Evolutionary conservation across 768 basidiomycete species (phyloP).

Genomic region (Rhodotorula babjevae): DNA sequence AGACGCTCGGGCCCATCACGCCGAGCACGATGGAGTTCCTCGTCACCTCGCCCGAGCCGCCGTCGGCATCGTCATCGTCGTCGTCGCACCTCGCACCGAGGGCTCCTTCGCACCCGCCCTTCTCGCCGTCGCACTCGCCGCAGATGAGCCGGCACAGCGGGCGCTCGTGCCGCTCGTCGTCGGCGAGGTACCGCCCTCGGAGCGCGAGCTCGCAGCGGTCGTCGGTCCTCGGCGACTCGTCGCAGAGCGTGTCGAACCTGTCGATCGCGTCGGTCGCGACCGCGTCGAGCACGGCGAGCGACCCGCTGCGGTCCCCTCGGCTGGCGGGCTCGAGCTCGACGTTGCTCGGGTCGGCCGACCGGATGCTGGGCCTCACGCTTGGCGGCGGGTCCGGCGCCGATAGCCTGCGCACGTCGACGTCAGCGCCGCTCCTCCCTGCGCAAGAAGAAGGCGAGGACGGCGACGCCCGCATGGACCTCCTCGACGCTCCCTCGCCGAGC

Average conservation of each 20-base stretch:
- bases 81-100: not conserved
- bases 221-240: not conserved
- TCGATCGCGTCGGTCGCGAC: conserved; percentile 15
- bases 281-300: not conserved
- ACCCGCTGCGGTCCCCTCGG: not conserved
- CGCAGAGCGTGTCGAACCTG: conserved; percentile 6
- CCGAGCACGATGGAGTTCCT: conserved; percentile 13
- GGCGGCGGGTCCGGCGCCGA: not conserved
- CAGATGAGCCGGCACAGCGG: not conserved
- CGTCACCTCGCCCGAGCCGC: not conserved
- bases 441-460: not conserved
- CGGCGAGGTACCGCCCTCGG: conserved; percentile 7
- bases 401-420: not conserved
- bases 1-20: conserved; percentile 32
- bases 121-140: not conserved
- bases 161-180: not conserved
- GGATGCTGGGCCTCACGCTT: conserved; percentile 16
- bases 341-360: conserved; percentile 2
- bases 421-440: not conserved
- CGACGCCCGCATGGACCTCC: not conserved
- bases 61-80: not conserved
- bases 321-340: not conserved
- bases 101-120: not conserved
- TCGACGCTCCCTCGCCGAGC: not conserved
- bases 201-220: conserved; percentile 4